Evolutionary conservation across 1,284 basidiomycete species (phyloP), one percentile per base, ranked within the genome.

Genomic region (Puccinia coronata): DNA sequence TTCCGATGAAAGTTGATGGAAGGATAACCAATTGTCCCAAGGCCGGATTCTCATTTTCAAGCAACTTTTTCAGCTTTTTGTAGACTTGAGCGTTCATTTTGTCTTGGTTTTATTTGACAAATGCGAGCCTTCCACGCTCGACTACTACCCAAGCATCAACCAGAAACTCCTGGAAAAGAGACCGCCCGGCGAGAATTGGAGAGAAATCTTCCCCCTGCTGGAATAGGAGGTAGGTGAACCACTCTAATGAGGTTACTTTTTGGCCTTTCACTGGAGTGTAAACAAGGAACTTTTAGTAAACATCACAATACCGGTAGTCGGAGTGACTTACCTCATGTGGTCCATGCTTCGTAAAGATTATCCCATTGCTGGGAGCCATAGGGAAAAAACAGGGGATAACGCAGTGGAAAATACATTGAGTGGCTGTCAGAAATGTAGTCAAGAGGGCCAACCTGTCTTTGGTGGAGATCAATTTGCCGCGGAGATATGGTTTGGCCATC

Each of bases 1-100:
- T 86, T 16, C 86, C 87, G 0, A 87, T 80, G 55, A 88, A 88
- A 2, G 85, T 86, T 2, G 87, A 83, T 0, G 87, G 87, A 0
- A 87, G 82, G 55, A 86, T 86, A 16, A 88, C 83, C 6, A n/a
- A 59, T 0, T 80, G 76, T 16, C 82, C 82, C n/a, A 83, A 81
- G 14, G 23, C 3, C 0, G 16, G 23, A 2, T 11, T 25, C 8
- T 55, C 34, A 20, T 34, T 28, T 9, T 57, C 72, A 3, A 74
- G 28, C 4, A 53, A 20, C 39, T 57, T 36, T 3, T n/a, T 23
- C 4, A 57, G 18, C 2, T 36, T 36, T 36, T 74, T n/a, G 51
- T 74, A n/a, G n/a, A 74, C 23, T 55, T 3, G 18, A 57, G 20
- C 72, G 23, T 74, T 74, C 34, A 57, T 31, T 18, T 53, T 53